These are phyloP conservation scores for Pyrenophora tritici-repentis DNA, from an alignment of 2,329 filamentous ascomycete genomes.

Conservation along the genomic window DNA sequence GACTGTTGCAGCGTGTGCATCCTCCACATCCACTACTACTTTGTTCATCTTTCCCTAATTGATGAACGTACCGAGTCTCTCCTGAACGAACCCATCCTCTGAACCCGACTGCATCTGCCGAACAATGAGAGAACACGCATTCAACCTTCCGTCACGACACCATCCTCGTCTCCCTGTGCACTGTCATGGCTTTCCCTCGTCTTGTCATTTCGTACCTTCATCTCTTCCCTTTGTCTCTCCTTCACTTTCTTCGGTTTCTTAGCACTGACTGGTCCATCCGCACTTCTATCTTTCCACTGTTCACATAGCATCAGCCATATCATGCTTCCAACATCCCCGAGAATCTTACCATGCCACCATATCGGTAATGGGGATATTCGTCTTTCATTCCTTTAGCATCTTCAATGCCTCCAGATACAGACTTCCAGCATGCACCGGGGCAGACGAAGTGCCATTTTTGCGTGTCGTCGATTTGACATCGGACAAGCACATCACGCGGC, in stretches of 20 bases:
- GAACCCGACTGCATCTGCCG: too few species aligned
- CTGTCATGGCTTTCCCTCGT: not conserved
- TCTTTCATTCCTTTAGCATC: constrained; percentile 41
- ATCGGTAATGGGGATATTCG: constrained; percentile 27
- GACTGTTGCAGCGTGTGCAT: not conserved
- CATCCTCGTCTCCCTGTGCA: not conserved
- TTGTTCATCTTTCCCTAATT: not conserved
- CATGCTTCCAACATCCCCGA: not conserved
- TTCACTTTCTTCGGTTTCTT: constrained; percentile 51
- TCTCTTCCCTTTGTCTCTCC: constrained; percentile 33
- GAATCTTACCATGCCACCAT: constrained; percentile 42
- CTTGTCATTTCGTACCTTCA: not conserved
- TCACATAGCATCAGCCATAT: not conserved
- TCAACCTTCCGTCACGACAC: not conserved
- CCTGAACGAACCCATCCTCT: too few species aligned
- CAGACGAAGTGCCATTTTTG: constrained; percentile 53
- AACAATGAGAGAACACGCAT: too few species aligned
- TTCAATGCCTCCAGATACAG: constrained; percentile 51
- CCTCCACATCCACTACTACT: not conserved
- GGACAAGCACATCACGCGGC: constrained; percentile 48
- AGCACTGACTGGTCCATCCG: constrained; percentile 48
- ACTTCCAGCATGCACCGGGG: constrained; percentile 51
- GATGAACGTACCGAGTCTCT: too few species aligned
- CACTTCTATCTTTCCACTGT: constrained; percentile 51
- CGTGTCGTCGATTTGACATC: constrained; percentile 51